Percentiles rank a stretch among this genome's conserved stretches.
Conservation (phyloP, 1,139 yeast species). For the Hemisphaericaspora lyxosophila region DNA sequence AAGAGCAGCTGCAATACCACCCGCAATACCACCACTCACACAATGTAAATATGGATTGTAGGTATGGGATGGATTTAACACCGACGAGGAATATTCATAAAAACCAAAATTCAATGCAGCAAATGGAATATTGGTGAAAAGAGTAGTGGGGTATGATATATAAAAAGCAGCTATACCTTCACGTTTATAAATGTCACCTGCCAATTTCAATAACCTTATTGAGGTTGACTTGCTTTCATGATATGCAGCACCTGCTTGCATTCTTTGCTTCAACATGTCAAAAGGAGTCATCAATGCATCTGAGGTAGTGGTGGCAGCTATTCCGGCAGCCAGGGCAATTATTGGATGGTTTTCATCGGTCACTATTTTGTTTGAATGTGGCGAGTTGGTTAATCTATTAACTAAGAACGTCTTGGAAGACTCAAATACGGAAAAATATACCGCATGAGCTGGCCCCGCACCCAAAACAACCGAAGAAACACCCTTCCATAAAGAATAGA, state of each 20-base stretch:
- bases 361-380: slow-evolving; percentile 38
- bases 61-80: slow-evolving; percentile 71
- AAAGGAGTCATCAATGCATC: slow-evolving; percentile 98
- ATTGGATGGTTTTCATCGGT: slow-evolving; percentile 74
- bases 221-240: slow-evolving; percentile 17
- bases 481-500: slow-evolving; percentile 89
- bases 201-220: slow-evolving; percentile 35
- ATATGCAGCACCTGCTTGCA: slow-evolving; percentile 35
- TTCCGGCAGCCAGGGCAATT: slow-evolving; percentile 85
- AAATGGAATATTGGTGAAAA: slow-evolving; percentile 91
- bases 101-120: slow-evolving; percentile 94
- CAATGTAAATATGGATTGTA: slow-evolving; percentile 94
- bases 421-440: slow-evolving; percentile 95
- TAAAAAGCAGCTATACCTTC: slow-evolving; percentile 89
- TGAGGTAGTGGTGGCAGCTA: slow-evolving; percentile 89
- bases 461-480: slow-evolving; percentile 90
- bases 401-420: slow-evolving; percentile 65
- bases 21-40: slow-evolving; percentile 91
- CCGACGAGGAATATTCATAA: slow-evolving; percentile 77
- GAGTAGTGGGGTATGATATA: slow-evolving; percentile 92
- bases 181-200: slow-evolving; percentile 53
- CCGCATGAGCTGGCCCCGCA: slow-evolving; percentile 99
- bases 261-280: slow-evolving; percentile 84
- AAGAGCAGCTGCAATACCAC: slow-evolving; percentile 94
- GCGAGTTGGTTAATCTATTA: slow-evolving; percentile 35